Evolutionary conservation across 208 protist species (phyloP), one percentile per base, ranked within the genome.

Genomic region (Acanthamoeba triangularis): DNA sequence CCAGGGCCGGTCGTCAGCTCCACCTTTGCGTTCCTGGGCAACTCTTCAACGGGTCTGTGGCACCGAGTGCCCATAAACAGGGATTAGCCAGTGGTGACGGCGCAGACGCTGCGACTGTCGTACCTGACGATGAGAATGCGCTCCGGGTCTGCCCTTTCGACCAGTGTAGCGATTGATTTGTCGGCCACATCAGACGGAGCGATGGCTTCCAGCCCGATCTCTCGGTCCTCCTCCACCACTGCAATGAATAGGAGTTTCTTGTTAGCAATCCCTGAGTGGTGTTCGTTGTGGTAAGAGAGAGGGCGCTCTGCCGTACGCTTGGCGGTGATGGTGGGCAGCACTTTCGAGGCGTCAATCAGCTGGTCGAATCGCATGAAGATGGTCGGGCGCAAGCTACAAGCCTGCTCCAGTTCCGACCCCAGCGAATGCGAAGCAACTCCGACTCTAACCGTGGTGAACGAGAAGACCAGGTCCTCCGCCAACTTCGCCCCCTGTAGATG

Each of bases 381-480:
- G 56, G 56, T 59, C 18, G 82, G 82, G 16, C 56, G 82, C 54
- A 69, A 41, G 41, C 54, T 13, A 28, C 82, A 90, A 33, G n/a
- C 33, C 30, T 90, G 25, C 23, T 30, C 49, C 10, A 35, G 5
- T 7, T 90, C 54, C 28, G 6, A 8, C 6, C 82, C 82, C 23
- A 67, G 16, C 25, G n/a, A 65, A 33, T 35, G 82, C 47, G 30
- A 23, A 28, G 18, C 10, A 16, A 90, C 30, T 16, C 33, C 56
- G 20, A 90, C 16, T 25, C 82, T 33, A 1, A 16, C 49, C 52
- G 82, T 90, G 7, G 14, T 41, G 54, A 90, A 90, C n/a, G 54
- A 90, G 82, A 90, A 90, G 33, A 47, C 56, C 30, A 90, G 30
- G 28, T 90, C 82, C 35, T 90, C n/a, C 10, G 44, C 82, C 74